These are phyloP conservation scores for Scopulariopsis brevicaulis DNA, from an alignment of 2,329 filamentous ascomycete species.

Conservation along the genomic window DNA sequence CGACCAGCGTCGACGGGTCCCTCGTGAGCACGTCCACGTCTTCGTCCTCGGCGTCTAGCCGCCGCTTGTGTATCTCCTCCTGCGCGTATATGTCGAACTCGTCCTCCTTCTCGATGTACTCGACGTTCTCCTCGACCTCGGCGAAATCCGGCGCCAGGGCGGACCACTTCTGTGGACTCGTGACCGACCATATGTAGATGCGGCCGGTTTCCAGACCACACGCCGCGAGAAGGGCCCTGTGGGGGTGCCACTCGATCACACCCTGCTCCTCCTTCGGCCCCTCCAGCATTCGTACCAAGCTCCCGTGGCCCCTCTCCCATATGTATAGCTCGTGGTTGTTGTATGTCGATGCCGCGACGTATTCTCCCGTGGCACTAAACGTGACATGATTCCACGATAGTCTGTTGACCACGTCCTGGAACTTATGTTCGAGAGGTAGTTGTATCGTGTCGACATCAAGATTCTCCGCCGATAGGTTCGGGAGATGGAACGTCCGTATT, in stretches of 20 bases:
- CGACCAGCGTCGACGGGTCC: slow-evolving; percentile 52
- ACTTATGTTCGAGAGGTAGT: slow-evolving; percentile 91
- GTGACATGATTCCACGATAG: slow-evolving; percentile 95
- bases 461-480: slow-evolving; percentile 57
- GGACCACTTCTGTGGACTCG: slow-evolving; percentile 93
- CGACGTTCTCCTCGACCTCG: slow-evolving; percentile 95
- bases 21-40: slow-evolving; percentile 81
- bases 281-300: slow-evolving; percentile 91
- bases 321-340: slow-evolving; percentile 99
- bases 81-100: slow-evolving; percentile 97
- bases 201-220: slow-evolving; percentile 87
- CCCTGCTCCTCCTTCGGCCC: slow-evolving; percentile 94
- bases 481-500: slow-evolving; percentile 83
- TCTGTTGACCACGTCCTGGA: slow-evolving; percentile 92
- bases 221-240: slow-evolving; percentile 74
- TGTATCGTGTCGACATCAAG: slow-evolving; percentile 79
- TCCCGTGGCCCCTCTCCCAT: slow-evolving; percentile 90
- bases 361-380: slow-evolving; percentile 88
- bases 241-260: slow-evolving; percentile 94
- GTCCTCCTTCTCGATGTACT: slow-evolving; percentile 91
- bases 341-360: slow-evolving; percentile 90
- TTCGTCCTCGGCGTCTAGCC: slow-evolving; percentile 86
- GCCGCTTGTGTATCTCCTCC: slow-evolving; percentile 84
- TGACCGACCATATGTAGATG: slow-evolving; percentile 93
- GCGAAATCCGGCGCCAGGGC: slow-evolving; percentile 93